These are phyloP conservation scores for Cyclostephanos invisitatus DNA, from an alignment of 108 stramenopile species.

Conservation along the genomic window DNA sequence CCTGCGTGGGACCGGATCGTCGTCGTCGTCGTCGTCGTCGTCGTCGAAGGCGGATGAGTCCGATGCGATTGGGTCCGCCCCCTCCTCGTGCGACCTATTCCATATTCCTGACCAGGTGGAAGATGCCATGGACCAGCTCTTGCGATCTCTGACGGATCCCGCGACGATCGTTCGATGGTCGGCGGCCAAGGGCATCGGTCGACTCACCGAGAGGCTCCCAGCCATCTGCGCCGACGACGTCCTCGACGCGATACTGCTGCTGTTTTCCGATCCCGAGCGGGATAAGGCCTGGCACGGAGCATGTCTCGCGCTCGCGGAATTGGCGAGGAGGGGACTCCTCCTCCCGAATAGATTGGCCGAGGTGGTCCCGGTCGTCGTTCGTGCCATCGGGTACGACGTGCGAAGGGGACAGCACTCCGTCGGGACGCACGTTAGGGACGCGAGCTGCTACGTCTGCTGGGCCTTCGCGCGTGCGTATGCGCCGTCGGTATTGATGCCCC, in stretches of 20 bases:
- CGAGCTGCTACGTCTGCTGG: conserved; percentile 99
- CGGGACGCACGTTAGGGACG: conserved; percentile 97
- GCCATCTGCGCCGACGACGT: conserved; percentile 93
- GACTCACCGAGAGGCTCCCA: conserved; percentile 93
- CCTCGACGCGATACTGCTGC: conserved; percentile 86
- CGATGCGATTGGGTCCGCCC: background rate
- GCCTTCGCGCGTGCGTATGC: conserved; percentile 97
- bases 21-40: background rate
- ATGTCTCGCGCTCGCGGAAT: conserved; percentile 94
- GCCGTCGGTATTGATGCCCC: conserved; percentile 75
- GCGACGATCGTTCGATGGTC: conserved; percentile 98
- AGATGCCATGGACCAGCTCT: conserved; percentile 92
- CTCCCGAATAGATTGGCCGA: conserved; percentile 81
- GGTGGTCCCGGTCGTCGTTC: conserved; percentile 84
- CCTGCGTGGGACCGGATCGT: conserved; percentile 26
- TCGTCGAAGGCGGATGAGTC: background rate
- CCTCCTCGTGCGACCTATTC: conserved; percentile 44
- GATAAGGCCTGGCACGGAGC: conserved; percentile 96
- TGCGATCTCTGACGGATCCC: conserved; percentile 73
- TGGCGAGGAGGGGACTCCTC: conserved; percentile 94
- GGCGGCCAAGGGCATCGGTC: conserved; percentile 97
- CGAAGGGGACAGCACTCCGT: conserved; percentile 87
- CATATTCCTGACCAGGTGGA: conserved; percentile 93
- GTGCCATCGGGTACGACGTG: conserved; percentile 90
- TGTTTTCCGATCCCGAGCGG: conserved; percentile 75